phyloP scores from a whole-genome alignment of 176 grass and related monocot species.

The Phoenix dactylifera region DNA sequence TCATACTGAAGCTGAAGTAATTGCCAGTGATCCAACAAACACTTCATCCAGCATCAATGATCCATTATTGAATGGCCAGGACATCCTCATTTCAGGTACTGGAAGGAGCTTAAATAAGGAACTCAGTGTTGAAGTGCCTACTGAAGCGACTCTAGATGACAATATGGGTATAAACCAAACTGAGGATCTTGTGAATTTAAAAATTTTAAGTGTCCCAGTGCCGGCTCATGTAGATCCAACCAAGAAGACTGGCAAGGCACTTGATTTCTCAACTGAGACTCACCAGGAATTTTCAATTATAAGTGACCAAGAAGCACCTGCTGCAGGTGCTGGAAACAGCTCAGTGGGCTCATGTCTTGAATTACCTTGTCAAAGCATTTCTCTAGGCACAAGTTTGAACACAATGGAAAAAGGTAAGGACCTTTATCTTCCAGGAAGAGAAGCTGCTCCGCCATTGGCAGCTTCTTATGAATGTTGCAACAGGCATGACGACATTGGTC shows the following conservation, averaged over 20 bases:
- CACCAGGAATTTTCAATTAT: slow-evolving; percentile 2
- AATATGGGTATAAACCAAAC: not conserved
- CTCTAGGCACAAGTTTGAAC: slow-evolving; percentile 19
- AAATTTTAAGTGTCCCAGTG: too few species aligned
- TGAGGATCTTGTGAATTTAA: not conserved
- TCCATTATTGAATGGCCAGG: slow-evolving; percentile 5
- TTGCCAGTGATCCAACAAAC: not conserved
- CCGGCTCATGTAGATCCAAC: too few species aligned
- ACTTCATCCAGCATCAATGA: slow-evolving; percentile 11
- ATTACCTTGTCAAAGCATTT: slow-evolving; percentile 10
- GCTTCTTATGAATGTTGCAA: not conserved
- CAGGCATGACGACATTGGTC: not conserved
- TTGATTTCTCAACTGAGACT: slow-evolving; percentile 9
- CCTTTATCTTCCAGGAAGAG: too few species aligned
- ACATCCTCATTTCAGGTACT: not conserved
- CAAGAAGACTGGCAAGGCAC: not conserved
- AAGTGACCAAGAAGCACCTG: slow-evolving; percentile 16
- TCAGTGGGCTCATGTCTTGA: slow-evolving; percentile 19
- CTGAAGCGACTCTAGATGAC: slow-evolving; percentile 1
- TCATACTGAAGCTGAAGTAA: slow-evolving; percentile 13
- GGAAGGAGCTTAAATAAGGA: slow-evolving; percentile 4
- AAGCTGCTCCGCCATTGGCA: too few species aligned
- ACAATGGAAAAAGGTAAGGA: not conserved
- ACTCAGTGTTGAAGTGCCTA: not conserved
- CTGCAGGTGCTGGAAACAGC: slow-evolving; percentile 12